Base-by-base conservation (phyloP, 75 land plant genomes). In the Pinus taeda region DNA sequence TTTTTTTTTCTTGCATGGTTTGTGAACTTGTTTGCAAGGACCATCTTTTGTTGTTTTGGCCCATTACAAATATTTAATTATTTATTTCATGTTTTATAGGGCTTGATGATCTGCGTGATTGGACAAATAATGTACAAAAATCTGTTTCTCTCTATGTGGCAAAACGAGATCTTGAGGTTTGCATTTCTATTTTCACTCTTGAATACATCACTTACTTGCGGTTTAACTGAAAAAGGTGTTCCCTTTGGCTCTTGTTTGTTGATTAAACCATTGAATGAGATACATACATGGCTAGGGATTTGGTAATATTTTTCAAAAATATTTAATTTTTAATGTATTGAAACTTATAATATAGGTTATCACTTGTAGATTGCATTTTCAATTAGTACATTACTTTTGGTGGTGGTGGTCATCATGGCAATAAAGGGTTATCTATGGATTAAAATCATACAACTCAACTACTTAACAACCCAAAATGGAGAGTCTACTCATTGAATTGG, bases 61-160 rank as follows among this genome's bases (percentile, higher is more conserved):
- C 55, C 55, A 49, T 49, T 49, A 11, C 12, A 49, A 9, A 49
- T 49, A 49, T 49, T 49, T 49, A 9, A 49, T 49, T 11, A 9
- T 49, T 49, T 49, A 49, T 49, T 49, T 49, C 55, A 49, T 49
- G 21, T 66, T 64, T 15, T 77, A 57, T 84, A 97, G 99, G 99
- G 61, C 84, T 97, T 69, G 99, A 97, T 89, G 99, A 97, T 87
- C 87, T 97, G 63, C 98, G 99, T 42, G 99, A 97, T 74, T 97
- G 99, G 99, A 97, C 99, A 60, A 97, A 97, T 81, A 97, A 97
- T 83, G 85, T 97, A 33, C 99, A 97, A 71, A 78, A 92, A 15
- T 22, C 24, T 45, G 83, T 97, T 57, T 98, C 99, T 66, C 90
- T 97, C 60, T 97, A 97, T 87, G 91, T 89, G 64, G 84, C 95